Conservation (phyloP, 768 basidiomycete genomes). For the Tulasnella sp. region DNA sequence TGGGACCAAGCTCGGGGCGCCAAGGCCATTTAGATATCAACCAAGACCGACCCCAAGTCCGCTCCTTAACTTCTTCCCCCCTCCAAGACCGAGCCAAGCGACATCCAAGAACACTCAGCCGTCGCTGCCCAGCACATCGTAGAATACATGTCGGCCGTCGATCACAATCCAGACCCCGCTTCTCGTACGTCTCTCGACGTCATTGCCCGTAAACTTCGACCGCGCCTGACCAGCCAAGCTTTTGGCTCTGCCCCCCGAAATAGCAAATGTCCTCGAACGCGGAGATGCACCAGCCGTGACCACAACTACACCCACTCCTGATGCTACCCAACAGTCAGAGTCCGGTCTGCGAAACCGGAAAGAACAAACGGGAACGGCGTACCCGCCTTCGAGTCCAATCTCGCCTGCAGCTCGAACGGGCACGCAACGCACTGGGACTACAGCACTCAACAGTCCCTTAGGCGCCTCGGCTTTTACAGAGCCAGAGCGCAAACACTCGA, state of each 20-base stretch:
- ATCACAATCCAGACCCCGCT: neutral
- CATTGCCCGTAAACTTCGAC: neutral
- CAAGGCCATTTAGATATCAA: neutral
- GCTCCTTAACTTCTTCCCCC: neutral
- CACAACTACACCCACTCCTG: neutral
- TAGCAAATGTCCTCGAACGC: neutral
- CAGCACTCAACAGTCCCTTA: conserved; percentile 23
- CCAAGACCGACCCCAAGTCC: neutral
- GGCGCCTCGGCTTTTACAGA: conserved; percentile 13
- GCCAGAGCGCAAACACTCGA: neutral
- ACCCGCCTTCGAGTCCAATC: neutral
- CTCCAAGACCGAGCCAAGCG: neutral
- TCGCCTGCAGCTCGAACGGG: neutral
- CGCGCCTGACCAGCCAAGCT: neutral
- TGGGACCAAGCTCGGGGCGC: neutral
- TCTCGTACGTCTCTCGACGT: neutral
- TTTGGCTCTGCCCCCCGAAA: neutral
- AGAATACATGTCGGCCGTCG: neutral
- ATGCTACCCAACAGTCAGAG: neutral
- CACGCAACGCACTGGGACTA: neutral
- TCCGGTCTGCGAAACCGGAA: neutral
- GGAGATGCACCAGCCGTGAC: neutral
- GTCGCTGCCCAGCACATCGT: neutral
- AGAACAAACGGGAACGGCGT: neutral
- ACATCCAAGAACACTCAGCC: neutral